Percentiles rank a stretch among this genome's conserved stretches.
phyloP scores from a whole-genome alignment of 2,329 filamentous ascomycete genomes.

The Stemphylium vesicarium region DNA sequence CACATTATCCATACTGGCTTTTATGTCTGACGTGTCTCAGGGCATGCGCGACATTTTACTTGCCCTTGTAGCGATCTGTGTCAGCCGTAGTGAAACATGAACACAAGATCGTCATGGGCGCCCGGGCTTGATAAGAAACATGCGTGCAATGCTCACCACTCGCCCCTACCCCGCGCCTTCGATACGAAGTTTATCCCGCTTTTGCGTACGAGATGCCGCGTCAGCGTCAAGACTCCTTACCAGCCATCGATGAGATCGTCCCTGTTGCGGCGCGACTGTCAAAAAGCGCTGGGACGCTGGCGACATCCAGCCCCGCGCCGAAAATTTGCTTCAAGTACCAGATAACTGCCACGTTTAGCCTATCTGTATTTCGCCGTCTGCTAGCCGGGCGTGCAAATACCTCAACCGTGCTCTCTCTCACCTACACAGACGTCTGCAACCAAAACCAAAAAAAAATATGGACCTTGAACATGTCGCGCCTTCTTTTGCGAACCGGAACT shows the following conservation, averaged over 20 bases:
- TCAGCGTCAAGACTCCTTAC: slow-evolving; percentile 6
- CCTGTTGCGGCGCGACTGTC: slow-evolving; percentile 1
- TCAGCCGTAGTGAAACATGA: slow-evolving; percentile 11
- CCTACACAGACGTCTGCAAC: background rate
- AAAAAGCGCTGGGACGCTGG: background rate
- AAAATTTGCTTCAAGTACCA: background rate
- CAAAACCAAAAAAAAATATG: background rate
- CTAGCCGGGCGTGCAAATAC: background rate
- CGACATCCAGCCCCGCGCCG: background rate
- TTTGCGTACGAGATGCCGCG: slow-evolving; percentile 6
- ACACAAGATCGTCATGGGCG: slow-evolving; percentile 5
- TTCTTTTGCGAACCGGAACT: background rate
- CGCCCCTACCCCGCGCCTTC: slow-evolving; percentile 7
- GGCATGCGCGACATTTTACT: slow-evolving; percentile 3
- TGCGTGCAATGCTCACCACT: slow-evolving; percentile 5
- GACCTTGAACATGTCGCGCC: background rate
- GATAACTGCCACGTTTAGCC: background rate
- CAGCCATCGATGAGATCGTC: background rate
- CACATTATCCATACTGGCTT: background rate
- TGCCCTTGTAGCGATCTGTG: background rate
- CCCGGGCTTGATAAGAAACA: background rate
- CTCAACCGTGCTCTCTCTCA: background rate
- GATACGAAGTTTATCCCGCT: background rate
- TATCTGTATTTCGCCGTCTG: background rate
- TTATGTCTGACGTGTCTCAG: background rate